Evolutionary conservation across 2,329 filamentous ascomycete genomes (phyloP), one percentile per base, ranked within the genome.

Genomic region (Chaetomiaceae sp.): DNA sequence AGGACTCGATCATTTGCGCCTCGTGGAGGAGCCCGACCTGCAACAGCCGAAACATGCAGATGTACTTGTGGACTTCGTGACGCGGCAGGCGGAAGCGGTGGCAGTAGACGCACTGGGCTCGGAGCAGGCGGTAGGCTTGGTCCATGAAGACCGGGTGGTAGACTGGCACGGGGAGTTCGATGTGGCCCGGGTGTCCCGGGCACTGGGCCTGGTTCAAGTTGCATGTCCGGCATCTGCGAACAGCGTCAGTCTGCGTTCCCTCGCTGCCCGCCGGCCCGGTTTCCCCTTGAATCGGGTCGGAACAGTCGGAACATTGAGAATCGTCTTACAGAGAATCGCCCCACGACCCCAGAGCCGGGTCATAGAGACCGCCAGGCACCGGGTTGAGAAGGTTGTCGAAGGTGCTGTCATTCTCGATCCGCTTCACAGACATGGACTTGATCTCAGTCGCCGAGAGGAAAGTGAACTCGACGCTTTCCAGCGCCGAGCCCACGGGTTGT

Each of bases 71-170:
- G 55, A 95, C 75, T 55, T 89, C 81, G 47, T 83, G 79, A 43
- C 84, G 80, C n/a, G 85, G 77, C 66, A 96, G 78, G 65, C 87
- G 89, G 59, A 99, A 83, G 51, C 85, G 83, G 65, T 91, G 86
- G 70, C 95, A 99, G 72, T 96, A 96, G 53, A 86, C 79, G 67
- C 93, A 99, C 68, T 92, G 87, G 48, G 89, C 86, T 60, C 90
- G 84, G 17, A 99, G 77, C 40, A 99, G 76, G 39, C 88, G 85
- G 57, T 95, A 81, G 46, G 91, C 80, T 67, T 96, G 91, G 65
- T 96, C 91, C 76, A 99, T 86, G 65, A 96, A 97, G 2, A 90
- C 87, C n/a, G 92, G 89, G 68, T 99, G 92, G 67, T 97, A 99
- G 46, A 96, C 88, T 41, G 88, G 89, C 12, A 91, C 86, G 13